Conservation (phyloP, 2,329 filamentous ascomycete species). For the Furcasterigmium furcatum region DNA sequence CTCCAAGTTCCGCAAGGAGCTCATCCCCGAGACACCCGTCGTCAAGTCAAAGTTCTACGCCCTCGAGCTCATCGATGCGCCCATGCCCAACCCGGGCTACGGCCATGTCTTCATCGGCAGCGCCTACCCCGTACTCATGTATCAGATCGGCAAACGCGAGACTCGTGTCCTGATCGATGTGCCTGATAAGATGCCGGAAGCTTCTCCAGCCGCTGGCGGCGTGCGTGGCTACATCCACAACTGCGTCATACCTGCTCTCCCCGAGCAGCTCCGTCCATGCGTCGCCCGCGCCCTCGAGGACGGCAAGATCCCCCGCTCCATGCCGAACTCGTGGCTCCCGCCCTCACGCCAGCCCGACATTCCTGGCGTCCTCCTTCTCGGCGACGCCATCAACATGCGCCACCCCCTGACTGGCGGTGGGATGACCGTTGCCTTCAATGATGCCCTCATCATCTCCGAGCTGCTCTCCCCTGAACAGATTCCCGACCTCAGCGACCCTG, state of each 20-base stretch:
- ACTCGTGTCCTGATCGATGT: slow-evolving; percentile 89
- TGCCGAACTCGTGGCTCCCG: slow-evolving; percentile 96
- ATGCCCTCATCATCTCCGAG: slow-evolving; percentile 74
- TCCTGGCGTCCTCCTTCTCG: slow-evolving; percentile 73
- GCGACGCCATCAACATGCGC: slow-evolving; percentile 99
- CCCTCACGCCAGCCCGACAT: slow-evolving; percentile 53
- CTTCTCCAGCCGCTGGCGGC: slow-evolving; percentile 71
- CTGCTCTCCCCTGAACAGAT: slow-evolving; percentile 69
- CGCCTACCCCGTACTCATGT: slow-evolving; percentile 76
- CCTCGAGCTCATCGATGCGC: slow-evolving; percentile 85
- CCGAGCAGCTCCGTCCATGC: slow-evolving; percentile 65
- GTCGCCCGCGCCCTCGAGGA: slow-evolving; percentile 75
- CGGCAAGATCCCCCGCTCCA: slow-evolving; percentile 72
- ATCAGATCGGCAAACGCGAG: slow-evolving; percentile 95
- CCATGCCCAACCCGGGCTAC: slow-evolving; percentile 69
- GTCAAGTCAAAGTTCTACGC: slow-evolving; percentile 89
- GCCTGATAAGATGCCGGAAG: slow-evolving; percentile 71
- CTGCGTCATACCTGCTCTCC: slow-evolving; percentile 75
- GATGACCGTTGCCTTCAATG: slow-evolving; percentile 97
- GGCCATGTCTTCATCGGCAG: slow-evolving; percentile 87
- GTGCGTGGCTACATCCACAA: slow-evolving; percentile 82
- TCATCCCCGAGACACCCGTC: slow-evolving; percentile 63
- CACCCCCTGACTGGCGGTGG: slow-evolving; percentile 95
- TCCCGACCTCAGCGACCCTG: slow-evolving; percentile 65
- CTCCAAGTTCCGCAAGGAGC: slow-evolving; percentile 84